Conservation (phyloP, 768 basidiomycete genomes). For the Dioszegia hungarica region DNA sequence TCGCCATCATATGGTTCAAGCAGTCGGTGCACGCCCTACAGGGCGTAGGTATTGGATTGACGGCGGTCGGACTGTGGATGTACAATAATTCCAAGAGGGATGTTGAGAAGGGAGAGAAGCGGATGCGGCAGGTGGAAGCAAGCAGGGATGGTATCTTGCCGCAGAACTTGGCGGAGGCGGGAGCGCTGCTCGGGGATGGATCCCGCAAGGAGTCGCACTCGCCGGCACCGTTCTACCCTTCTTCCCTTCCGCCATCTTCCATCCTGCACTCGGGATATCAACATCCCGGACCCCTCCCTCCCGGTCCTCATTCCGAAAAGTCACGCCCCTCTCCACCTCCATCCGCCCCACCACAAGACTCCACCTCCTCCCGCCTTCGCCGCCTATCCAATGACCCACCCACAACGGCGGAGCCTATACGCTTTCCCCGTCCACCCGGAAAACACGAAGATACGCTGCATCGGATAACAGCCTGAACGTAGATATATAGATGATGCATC, state of each 20-base stretch:
- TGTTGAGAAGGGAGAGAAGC: constrained; percentile 87
- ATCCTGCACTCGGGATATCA: constrained; percentile 9
- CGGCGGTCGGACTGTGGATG: constrained; percentile 86
- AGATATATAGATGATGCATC: constrained; percentile 6
- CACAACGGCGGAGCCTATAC: not conserved
- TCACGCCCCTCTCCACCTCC: not conserved
- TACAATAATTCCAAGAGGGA: constrained; percentile 92
- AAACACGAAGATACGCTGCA: not conserved
- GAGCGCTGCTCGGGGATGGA: constrained; percentile 22
- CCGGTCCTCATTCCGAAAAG: not conserved
- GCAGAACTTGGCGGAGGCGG: constrained; percentile 33
- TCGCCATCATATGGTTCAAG: constrained; percentile 94
- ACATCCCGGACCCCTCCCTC: not conserved
- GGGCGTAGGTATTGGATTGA: constrained; percentile 81
- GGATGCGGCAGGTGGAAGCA: constrained; percentile 57
- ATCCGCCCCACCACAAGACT: not conserved
- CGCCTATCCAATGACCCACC: not conserved
- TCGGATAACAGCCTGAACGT: not conserved
- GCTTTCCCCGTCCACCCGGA: not conserved
- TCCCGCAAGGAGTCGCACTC: constrained; percentile 22
- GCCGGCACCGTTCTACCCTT: constrained; percentile 28
- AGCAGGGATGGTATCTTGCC: constrained; percentile 47
- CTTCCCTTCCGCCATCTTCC: constrained; percentile 19
- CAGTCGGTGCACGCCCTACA: constrained; percentile 79
- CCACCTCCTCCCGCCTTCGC: not conserved